Evolutionary conservation across 208 protist species (phyloP), one percentile per base, ranked within the genome.

Genomic region (Acanthamoeba divionensis): DNA sequence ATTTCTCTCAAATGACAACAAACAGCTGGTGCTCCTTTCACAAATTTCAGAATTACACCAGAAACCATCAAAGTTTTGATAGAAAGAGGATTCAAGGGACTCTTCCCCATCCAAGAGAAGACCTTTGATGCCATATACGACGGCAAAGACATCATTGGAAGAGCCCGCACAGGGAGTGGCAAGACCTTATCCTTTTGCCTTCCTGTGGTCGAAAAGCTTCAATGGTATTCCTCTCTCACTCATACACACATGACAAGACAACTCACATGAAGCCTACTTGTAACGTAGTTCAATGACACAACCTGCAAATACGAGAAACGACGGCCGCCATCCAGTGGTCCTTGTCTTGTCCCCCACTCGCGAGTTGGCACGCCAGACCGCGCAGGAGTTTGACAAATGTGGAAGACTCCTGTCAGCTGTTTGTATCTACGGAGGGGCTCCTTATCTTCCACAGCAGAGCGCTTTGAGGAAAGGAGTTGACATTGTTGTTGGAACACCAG

Each of bases 271-370:
- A 29, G 9, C 10, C 31, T 41, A 31, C 21, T 60, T 24, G 65
- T 52, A 18, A 52, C 24, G 24, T 18, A 24, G 41, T 18, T 15
- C 55, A 15, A 83, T 13, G 45, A 26, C 13, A 15, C 45, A 13
- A 13, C 38, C 60, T 15, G 79, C 79, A 26, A 15, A n/a, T 10
- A 12, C 18, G 33, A 67, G 52, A 10, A 41, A 10, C 10, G 24
- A 12, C 38, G 88, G 52, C 24, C 50, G 62, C 7, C 50, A 21
- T 9, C 45, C 90, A 8, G 15, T 73, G 60, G 90, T 90, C 50
- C n/a, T 96, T 1, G 62, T 95, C 15, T 45, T 96, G 2, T 62
- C 91, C 26, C 95, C 95, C 15, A 96, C 95, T 5, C 90, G 95
- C 62, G 95, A 96, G 75, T 82, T 96, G 2, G 67, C 75, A 41